Conservation (phyloP, 495 filamentous ascomycete species). For the Aspergillus bridgeri region DNA sequence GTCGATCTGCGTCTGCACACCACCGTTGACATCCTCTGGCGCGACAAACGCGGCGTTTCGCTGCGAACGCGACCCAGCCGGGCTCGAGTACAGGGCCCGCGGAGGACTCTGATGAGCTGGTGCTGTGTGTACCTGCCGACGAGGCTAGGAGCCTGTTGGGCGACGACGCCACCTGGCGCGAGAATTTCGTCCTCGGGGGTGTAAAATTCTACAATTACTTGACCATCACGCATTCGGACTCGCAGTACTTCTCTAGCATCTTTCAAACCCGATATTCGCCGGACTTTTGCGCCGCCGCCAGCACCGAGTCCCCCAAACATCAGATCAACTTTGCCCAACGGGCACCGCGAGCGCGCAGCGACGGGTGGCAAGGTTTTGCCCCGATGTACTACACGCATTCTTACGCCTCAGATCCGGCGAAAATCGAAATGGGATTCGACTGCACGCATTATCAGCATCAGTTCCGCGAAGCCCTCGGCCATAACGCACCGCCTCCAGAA, state of each 20-base stretch:
- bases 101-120: conserved; percentile 66
- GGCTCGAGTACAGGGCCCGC: conserved; percentile 7
- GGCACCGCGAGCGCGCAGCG: conserved; percentile 27
- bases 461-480: conserved; percentile 54
- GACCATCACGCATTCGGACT: conserved; percentile 77
- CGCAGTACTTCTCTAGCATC: conserved; percentile 68
- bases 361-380: conserved; percentile 52
- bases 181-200: conserved; percentile 65
- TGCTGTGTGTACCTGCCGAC: conserved; percentile 68
- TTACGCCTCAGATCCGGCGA: conserved; percentile 58
- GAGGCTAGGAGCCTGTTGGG: conserved; percentile 65
- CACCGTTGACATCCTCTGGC: conserved; percentile 55
- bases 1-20: conserved; percentile 64
- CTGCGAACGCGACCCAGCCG: conserved; percentile 13
- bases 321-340: conserved; percentile 53
- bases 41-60: conserved; percentile 56
- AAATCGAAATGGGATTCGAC: conserved; percentile 86
- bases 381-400: conserved; percentile 83
- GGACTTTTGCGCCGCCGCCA: conserved; percentile 47
- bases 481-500: conserved; percentile 35
- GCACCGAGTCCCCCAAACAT: conserved; percentile 42
- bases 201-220: conserved; percentile 81
- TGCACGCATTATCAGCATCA: conserved; percentile 83
- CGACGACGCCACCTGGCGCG: conserved; percentile 57
- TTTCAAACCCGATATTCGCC: conserved; percentile 68